Evolutionary conservation across 371 early-diverging fungal genomes (phyloP), one percentile per base, ranked within the genome.

Genomic region (Mycotypha africana): DNA sequence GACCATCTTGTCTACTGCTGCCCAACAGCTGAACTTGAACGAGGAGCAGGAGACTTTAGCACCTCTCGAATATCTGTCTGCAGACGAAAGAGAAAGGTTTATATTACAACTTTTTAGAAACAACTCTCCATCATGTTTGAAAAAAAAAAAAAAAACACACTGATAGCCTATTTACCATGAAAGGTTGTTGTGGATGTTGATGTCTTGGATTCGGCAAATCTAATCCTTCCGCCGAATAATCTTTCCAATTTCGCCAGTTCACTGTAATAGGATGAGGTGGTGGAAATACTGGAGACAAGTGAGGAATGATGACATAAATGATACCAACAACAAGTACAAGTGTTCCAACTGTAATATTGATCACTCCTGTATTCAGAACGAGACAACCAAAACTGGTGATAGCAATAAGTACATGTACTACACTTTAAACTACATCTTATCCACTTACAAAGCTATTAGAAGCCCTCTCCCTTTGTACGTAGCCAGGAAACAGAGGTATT

Each of bases 171-270:
- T 19, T 45, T 53, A 56, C 57, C 51, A 58, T 53, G 1, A 55
- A 39, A 32, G 47, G 44, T 20, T 45, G 23, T 30, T n/a, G n/a
- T n/a, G n/a, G n/a, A n/a, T n/a, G n/a, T n/a, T n/a, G n/a, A n/a
- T n/a, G 23, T 31, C 55, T 52, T 9, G 56, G 60, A 3, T 62
- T 55, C 10, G 59, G 46, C n/a, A 70, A 22, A 45, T 70, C 71
- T 16, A 70, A 28, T 1, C 67, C 71, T 37, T 70, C 71, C 3
- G 67, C 71, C 8, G 65, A 65, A 25, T 62, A 65, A 36, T 71
- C 71, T 24, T 60, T 65, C 71, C 67, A 71, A 17, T 67, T 67
- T 47, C 65, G 49, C 67, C 67, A 67, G 21, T 71, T 71, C 31
- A 67, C 56, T 2, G 55, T 51, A 9, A 67, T 53, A 2, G 71